Base-by-base conservation (phyloP, 1,284 basidiomycete genomes). In the Apiotrichum akiyoshidainum region DNA sequence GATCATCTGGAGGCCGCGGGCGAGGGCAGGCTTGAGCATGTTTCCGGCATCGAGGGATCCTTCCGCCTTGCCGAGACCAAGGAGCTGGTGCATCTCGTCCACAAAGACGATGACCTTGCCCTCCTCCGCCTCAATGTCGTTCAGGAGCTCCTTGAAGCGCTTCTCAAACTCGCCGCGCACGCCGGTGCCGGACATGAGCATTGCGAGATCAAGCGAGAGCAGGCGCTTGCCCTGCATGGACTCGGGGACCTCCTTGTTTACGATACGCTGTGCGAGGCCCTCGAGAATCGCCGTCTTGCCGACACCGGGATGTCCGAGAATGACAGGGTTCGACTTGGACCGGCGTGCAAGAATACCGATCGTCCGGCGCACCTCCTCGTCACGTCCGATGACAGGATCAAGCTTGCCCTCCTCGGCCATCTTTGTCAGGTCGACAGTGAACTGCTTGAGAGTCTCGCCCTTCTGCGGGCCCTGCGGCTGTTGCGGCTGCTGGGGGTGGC, bases 201-300 rank as follows among this genome's bases (percentile, higher is more conserved):
- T 84, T 0, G 89, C 83, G 2, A 94, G 80, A 74, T 94, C 91
- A 51, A 94, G 83, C 0, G 89, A 85, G 3, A 94, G 82, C 0
- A 94, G 86, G 19, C 87, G 84, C 74, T 91, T 93, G 67, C 86
- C 80, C 64, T 92, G 88, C 11, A 95, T 48, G 59, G 89, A 88
- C 81, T 92, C 92, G 13, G 94, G 93, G 2, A 96, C 92, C 73
- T 96, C 92, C 71, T 87, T 89, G 9, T 89, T 85, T 1, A 95
- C 86, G 59, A 97, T 93, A 16, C 92, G 82, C 68, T 86, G 88
- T 0, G 92, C 93, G 14, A 97, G 60, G 34, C 77, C 93, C 79
- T 97, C 94, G 39, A 95, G 78, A 58, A 97, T 92, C 0, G 93
- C 91, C 0, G 93, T 95, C 78, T 95, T 95, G 0, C 92, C 90